A percentile compares a stretch with the other conserved stretches of the same genome.
These are phyloP conservation scores for Cryptococcus jaspeensis DNA, from an alignment of 1,284 basidiomycete species.

Conservation along the genomic window DNA sequence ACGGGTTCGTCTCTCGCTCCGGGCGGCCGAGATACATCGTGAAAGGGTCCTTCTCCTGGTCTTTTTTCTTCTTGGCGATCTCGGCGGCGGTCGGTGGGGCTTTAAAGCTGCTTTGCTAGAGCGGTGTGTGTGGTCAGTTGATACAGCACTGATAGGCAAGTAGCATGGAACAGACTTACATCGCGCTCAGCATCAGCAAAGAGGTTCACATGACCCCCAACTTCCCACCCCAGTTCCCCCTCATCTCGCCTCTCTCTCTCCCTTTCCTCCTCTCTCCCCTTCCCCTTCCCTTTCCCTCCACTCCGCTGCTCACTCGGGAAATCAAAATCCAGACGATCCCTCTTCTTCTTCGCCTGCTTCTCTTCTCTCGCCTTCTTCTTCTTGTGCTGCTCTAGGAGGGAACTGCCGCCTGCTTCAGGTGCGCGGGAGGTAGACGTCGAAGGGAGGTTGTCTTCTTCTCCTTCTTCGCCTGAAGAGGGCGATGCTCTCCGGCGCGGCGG, in stretches of 20 bases:
- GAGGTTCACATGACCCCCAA: constrained; percentile 49
- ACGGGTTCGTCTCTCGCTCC: constrained; percentile 51
- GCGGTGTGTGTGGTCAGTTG: not conserved
- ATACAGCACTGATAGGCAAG: not conserved
- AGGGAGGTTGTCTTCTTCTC: constrained; percentile 29
- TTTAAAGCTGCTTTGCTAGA: constrained; percentile 7
- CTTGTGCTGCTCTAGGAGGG: constrained; percentile 35
- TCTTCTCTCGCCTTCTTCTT: constrained; percentile 29
- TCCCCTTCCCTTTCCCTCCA: constrained; percentile 25
- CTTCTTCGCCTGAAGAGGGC: constrained; percentile 3
- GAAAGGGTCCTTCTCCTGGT: constrained; percentile 44
- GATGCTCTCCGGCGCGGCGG: too few species aligned
- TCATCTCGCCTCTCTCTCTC: constrained; percentile 10
- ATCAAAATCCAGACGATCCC: constrained; percentile 42
- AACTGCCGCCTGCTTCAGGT: constrained; percentile 4
- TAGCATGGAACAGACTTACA: constrained; percentile 19
- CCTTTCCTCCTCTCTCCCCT: constrained; percentile 1
- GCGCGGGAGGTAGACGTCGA: constrained; percentile 26
- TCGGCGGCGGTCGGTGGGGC: constrained; percentile 31
- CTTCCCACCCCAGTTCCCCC: constrained; percentile 20
- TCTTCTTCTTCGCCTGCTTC: constrained; percentile 19
- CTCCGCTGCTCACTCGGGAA: constrained; percentile 39
- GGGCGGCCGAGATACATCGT: constrained; percentile 52
- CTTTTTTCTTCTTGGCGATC: constrained; percentile 39
- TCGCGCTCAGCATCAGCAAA: constrained; percentile 48